A percentile compares a stretch with the other conserved stretches of the same genome.
phyloP scores from a whole-genome alignment of 805 yeast genomes.

The Maudiozyma turicensis region DNA sequence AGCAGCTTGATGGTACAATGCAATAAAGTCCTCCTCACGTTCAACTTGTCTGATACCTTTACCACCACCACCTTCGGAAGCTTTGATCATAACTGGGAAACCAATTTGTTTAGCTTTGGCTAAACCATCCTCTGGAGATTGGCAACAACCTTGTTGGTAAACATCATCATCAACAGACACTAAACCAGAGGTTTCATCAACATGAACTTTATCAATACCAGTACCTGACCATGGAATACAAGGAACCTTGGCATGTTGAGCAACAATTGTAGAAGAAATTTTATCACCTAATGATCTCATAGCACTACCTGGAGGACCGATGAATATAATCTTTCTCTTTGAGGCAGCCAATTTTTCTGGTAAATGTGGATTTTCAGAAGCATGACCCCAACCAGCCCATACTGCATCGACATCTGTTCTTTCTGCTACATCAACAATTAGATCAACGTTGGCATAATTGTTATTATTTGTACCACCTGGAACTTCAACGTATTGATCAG shows the following conservation, averaged over 20 bases:
- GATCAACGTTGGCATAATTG: constrained; percentile 95
- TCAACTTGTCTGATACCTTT: constrained; percentile 98
- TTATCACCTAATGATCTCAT: constrained; percentile 99
- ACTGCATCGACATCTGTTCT: constrained; percentile 95
- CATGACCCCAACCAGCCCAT: constrained; percentile 99
- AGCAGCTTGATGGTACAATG: constrained; percentile 86
- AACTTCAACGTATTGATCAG: constrained; percentile 95
- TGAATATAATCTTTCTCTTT: constrained; percentile 79
- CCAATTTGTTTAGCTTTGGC: constrained; percentile 79
- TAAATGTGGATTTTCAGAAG: constrained; percentile 92
- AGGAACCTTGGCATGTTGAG: constrained; percentile 97
- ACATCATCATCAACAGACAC: constrained; percentile 83
- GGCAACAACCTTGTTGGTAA: constrained; percentile 82
- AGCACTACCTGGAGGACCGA: constrained; percentile 98
- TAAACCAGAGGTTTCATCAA: constrained; percentile 60
- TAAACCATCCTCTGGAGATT: constrained; percentile 81
- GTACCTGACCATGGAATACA: constrained; percentile 99
- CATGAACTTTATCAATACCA: constrained; percentile 74
- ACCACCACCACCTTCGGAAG: constrained; percentile 99
- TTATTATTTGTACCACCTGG: constrained; percentile 99
- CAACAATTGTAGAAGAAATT: constrained; percentile 94
- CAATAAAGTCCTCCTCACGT: constrained; percentile 61
- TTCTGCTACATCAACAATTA: constrained; percentile 95
- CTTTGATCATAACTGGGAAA: constrained; percentile 97
- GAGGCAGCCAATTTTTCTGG: constrained; percentile 95